Evolutionary conservation across 2,329 filamentous ascomycete genomes (phyloP).

Genomic region (Fusarium paranaense): DNA sequence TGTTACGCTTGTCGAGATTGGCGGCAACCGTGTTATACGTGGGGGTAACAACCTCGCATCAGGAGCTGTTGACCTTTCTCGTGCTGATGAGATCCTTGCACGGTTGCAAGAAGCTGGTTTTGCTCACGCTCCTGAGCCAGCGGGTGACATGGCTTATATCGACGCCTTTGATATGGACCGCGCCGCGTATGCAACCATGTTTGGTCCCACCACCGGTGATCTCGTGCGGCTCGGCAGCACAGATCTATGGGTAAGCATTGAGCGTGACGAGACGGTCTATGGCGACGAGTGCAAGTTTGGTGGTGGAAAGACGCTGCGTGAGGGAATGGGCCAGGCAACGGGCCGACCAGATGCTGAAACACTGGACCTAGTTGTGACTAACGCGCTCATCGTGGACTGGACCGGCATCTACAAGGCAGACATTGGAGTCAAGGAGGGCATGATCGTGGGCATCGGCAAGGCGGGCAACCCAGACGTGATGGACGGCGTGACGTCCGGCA

Average conservation of each 20-base stretch:
- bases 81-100: constrained; percentile 73
- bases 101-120: constrained; percentile 80
- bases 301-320: constrained; percentile 91
- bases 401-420: constrained; percentile 96
- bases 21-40: constrained; percentile 80
- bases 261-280: constrained; percentile 85
- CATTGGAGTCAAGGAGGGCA: constrained; percentile 89
- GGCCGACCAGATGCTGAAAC: constrained; percentile 78
- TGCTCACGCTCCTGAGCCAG: constrained; percentile 78
- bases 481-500: constrained; percentile 81
- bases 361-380: constrained; percentile 88
- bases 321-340: constrained; percentile 95
- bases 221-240: constrained; percentile 84
- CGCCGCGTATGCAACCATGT: constrained; percentile 86
- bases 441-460: constrained; percentile 91
- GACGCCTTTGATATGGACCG: constrained; percentile 79
- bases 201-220: constrained; percentile 91
- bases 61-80: constrained; percentile 74
- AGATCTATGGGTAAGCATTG: constrained; percentile 90
- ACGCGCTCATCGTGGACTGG: constrained; percentile 91
- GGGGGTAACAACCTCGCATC: constrained; percentile 86
- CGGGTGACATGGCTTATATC: constrained; percentile 63
- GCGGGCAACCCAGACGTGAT: constrained; percentile 98
- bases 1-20: constrained; percentile 90
- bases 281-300: constrained; percentile 97